Evolutionary conservation across 768 basidiomycete genomes (phyloP).

Genomic region (Daedaleopsis sinensis): DNA sequence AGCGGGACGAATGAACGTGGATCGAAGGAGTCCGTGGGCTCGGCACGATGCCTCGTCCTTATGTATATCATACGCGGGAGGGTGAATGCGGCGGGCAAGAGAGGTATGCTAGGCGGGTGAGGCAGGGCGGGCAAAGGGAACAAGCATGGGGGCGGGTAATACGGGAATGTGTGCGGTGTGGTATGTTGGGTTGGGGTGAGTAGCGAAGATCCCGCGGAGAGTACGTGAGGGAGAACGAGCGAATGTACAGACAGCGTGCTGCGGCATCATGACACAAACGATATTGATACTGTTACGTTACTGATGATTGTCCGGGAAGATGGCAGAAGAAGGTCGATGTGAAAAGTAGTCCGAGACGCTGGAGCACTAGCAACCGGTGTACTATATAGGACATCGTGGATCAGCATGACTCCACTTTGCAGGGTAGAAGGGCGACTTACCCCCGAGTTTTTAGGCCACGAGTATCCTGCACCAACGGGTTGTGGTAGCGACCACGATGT

Average conservation of each 20-base stretch:
- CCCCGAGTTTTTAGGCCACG: conserved; percentile 37
- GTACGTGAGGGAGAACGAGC: conserved; percentile 5
- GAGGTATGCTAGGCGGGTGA: not conserved
- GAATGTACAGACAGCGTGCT: conserved; percentile 11
- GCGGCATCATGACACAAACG: conserved; percentile 14
- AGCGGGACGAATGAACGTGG: conserved; percentile 2
- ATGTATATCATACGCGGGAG: not conserved
- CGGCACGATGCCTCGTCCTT: not conserved
- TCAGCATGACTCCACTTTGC: not conserved
- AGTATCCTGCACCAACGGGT: conserved; percentile 32
- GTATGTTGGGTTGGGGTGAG: not conserved
- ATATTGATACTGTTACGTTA: conserved; percentile 24
- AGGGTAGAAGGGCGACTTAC: conserved; percentile 12
- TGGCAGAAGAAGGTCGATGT: conserved; percentile 2
- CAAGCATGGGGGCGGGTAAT: not conserved
- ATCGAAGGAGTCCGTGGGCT: conserved; percentile 4
- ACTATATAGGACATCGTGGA: not conserved
- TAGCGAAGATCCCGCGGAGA: not conserved
- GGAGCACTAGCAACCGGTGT: not conserved
- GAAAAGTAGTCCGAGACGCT: not conserved
- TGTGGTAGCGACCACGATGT: conserved; percentile 30
- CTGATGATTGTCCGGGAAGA: conserved; percentile 8
- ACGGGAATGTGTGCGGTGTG: not conserved
- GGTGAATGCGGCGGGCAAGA: not conserved
- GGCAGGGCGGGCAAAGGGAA: not conserved